Evolutionary conservation across 257 asterid genomes (phyloP).

Genomic region (Solanum medicagineum): DNA sequence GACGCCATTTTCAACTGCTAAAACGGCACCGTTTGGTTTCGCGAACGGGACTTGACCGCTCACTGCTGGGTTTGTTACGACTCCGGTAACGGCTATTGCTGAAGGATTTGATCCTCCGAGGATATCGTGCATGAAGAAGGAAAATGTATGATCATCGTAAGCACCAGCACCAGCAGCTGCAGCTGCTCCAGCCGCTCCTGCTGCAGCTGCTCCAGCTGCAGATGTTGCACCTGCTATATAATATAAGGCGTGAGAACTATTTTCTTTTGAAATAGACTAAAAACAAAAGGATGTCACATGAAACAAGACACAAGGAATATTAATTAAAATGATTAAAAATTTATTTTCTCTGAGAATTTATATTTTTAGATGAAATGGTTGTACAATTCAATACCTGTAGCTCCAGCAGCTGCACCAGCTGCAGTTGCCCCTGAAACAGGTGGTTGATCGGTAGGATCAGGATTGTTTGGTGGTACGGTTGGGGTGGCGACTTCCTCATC

Average conservation of each 20-base stretch:
- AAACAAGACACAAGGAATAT: too few species aligned
- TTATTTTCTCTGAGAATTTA: background rate
- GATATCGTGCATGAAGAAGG: constrained; percentile 89
- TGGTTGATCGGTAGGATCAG: background rate
- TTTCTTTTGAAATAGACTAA: background rate
- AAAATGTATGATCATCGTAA: constrained; percentile 30
- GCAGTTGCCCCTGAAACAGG: constrained; percentile 2
- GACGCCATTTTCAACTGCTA: constrained; percentile 48
- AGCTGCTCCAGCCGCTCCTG: constrained; percentile 1
- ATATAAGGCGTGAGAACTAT: background rate
- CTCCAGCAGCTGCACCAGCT: background rate
- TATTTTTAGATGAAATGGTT: background rate
- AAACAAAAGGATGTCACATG: too few species aligned
- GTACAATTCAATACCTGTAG: background rate
- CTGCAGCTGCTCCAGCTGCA: background rate
- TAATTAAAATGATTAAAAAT: too few species aligned
- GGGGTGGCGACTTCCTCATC: constrained; percentile 20
- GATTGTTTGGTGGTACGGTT: background rate
- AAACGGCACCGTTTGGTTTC: constrained; percentile 80
- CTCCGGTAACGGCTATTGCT: constrained; percentile 75
- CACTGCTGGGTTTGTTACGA: constrained; percentile 64
- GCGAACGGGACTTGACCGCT: constrained; percentile 89
- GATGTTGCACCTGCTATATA: background rate
- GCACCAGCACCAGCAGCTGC: background rate
- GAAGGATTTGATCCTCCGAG: constrained; percentile 84